Evolutionary conservation across 768 basidiomycete genomes (phyloP).

Genomic region (Gyrodon lividus): DNA sequence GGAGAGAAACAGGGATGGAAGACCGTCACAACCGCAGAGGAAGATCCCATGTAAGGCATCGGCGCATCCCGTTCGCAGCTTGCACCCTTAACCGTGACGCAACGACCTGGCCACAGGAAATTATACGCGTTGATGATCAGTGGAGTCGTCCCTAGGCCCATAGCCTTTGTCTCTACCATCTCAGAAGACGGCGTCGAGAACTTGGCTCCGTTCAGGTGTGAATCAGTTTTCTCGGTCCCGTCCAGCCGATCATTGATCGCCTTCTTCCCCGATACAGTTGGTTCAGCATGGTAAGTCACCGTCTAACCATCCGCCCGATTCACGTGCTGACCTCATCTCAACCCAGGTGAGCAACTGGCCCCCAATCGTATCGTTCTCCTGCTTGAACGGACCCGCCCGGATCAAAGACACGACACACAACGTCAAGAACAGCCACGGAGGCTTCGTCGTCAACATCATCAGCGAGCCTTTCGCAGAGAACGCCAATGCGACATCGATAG

Average conservation of each 20-base stretch:
- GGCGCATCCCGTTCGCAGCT: not conserved
- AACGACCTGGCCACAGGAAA: too few species aligned
- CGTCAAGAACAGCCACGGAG: constrained; percentile 43
- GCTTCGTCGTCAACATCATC: constrained; percentile 58
- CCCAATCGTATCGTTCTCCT: constrained; percentile 39
- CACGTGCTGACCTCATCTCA: too few species aligned
- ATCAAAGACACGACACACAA: constrained; percentile 47
- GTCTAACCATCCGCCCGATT: too few species aligned
- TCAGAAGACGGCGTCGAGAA: constrained; percentile 35
- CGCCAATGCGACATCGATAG: constrained; percentile 38
- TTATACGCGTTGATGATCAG: constrained; percentile 33
- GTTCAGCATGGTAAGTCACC: constrained; percentile 26
- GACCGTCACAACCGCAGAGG: constrained; percentile 28
- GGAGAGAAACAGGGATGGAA: constrained; percentile 38
- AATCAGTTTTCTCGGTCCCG: not conserved
- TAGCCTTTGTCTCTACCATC: constrained; percentile 43
- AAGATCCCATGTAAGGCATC: constrained; percentile 27
- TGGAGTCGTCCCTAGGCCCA: constrained; percentile 44
- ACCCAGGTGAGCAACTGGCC: constrained; percentile 24
- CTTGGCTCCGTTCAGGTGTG: constrained; percentile 46
- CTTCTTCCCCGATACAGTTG: constrained; percentile 21
- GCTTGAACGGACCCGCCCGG: constrained; percentile 14
- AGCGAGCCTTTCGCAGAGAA: constrained; percentile 46
- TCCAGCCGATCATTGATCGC: too few species aligned
- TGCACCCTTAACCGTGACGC: not conserved